Evolutionary conservation across 768 basidiomycete species (phyloP).

Genomic region (Serendipita indica): DNA sequence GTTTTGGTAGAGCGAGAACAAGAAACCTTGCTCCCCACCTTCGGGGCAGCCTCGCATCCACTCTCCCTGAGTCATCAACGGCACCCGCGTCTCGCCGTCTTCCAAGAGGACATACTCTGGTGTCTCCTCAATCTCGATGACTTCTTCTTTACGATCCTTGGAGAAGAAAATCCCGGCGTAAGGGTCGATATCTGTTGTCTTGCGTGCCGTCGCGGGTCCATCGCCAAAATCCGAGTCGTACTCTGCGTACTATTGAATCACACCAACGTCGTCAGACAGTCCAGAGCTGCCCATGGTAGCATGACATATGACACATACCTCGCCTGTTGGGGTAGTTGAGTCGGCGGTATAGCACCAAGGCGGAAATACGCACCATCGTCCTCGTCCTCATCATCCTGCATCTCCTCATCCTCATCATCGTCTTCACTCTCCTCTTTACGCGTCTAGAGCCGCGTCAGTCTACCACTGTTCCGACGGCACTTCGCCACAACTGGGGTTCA

Average conservation of each 20-base stretch:
- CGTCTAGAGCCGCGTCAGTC: not conserved
- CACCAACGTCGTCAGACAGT: slow-evolving; percentile 4
- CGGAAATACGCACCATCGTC: slow-evolving; percentile 18
- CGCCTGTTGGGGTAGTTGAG: not conserved
- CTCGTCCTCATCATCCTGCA: slow-evolving; percentile 28
- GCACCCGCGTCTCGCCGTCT: slow-evolving; percentile 7
- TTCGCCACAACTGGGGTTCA: not conserved
- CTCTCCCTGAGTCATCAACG: slow-evolving; percentile 72
- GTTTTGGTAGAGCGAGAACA: slow-evolving; percentile 72
- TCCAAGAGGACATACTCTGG: slow-evolving; percentile 30
- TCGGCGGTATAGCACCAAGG: not conserved
- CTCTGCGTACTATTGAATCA: slow-evolving; percentile 49
- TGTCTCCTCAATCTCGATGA: slow-evolving; percentile 81
- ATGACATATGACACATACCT: not conserved
- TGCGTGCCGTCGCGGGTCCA: not conserved
- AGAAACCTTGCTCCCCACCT: slow-evolving; percentile 74
- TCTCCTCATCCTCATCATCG: slow-evolving; percentile 27
- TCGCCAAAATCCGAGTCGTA: slow-evolving; percentile 67
- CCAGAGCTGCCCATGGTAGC: not conserved
- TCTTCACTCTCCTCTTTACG: slow-evolving; percentile 2
- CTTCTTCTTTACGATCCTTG: slow-evolving; percentile 81
- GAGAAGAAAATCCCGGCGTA: slow-evolving; percentile 78
- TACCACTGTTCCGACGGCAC: not conserved
- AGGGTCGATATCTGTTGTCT: slow-evolving; percentile 10
- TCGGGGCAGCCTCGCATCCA: slow-evolving; percentile 99